Evolutionary conservation across 2,329 filamentous ascomycete genomes (phyloP), one percentile per base, ranked within the genome.

Genomic region (Calonectria fujianensis): DNA sequence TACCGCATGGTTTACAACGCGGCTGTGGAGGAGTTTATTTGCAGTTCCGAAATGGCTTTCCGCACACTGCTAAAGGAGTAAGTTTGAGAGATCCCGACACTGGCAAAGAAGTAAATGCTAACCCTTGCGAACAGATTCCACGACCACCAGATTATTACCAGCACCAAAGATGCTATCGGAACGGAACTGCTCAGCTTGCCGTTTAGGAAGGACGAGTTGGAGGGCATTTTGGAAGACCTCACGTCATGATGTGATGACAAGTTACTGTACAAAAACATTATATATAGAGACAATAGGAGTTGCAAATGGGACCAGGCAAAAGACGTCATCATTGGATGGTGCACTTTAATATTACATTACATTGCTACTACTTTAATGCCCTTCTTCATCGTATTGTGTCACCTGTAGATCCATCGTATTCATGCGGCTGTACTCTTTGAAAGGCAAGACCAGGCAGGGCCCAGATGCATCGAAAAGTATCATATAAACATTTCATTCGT

Each of bases 71-170:
- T 99, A 76, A 98, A 98, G 86, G 97, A 99, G 90, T 97, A 85
- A 76, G 92, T 86, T 59, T 65, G 57, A 24, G 45, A 20, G 1
- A 35, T 24, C 32, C n/a, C 54, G 27, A 27, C 31, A 4, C 13
- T 31, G 9, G 14, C 4, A 48, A 16, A 32, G 31, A 16, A 16
- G 51, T 29, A 73, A 64, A 81, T 85, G 75, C 87, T 83, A 69
- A 72, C 20, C 18, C n/a, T 35, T 65, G 4, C 32, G 6, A 32
- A 18, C 78, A 94, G 93, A 85, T 97, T 99, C 84, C 95, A 98
- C 83, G 97, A 99, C 82, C 97, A 99, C 87, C 95, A 98, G 82
- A 98, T 99, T 92, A 94, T 99, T 76, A 95, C 95, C 70, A 97
- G 94, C 75, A 92, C 93, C 76, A 96, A 96, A 82, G 96, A 99